A percentile compares a stretch with the other conserved stretches of the same genome.
Conservation (phyloP, 1,284 basidiomycete genomes). For the Boletus chippewaensis region DNA sequence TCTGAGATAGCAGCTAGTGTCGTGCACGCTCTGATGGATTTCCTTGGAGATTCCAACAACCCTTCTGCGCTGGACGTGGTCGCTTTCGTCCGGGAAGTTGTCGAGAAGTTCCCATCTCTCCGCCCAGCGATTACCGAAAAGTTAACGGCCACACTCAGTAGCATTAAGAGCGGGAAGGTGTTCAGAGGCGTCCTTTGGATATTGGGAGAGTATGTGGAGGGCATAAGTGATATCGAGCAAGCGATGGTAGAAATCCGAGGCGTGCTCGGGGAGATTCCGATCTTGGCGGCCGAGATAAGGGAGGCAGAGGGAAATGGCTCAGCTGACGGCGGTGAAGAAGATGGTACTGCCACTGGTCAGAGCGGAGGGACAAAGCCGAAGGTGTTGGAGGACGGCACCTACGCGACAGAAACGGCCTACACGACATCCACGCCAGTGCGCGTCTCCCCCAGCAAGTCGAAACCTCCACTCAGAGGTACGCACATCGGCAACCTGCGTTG, state of each 20-base stretch:
- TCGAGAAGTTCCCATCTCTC: slow-evolving; percentile 94
- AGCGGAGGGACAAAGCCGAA: slow-evolving; percentile 43
- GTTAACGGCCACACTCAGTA: slow-evolving; percentile 76
- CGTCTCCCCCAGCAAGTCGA: slow-evolving; percentile 80
- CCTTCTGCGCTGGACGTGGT: slow-evolving; percentile 95
- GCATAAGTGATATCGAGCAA: slow-evolving; percentile 57
- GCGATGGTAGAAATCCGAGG: slow-evolving; percentile 81
- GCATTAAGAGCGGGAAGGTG: slow-evolving; percentile 97
- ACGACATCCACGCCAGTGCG: slow-evolving; percentile 61
- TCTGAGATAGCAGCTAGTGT: slow-evolving; percentile 97
- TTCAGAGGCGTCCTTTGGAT: slow-evolving; percentile 98
- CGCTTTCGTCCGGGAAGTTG: slow-evolving; percentile 93
- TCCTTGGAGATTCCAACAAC: slow-evolving; percentile 94
- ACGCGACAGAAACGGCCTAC: slow-evolving; percentile 94
- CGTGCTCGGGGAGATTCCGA: slow-evolving; percentile 93
- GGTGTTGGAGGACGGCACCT: slow-evolving; percentile 94
- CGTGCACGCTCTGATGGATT: slow-evolving; percentile 97
- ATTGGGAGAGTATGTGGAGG: slow-evolving; percentile 88
- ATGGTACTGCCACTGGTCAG: slow-evolving; percentile 35
- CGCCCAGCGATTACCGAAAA: slow-evolving; percentile 83
- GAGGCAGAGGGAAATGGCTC: slow-evolving; percentile 53
- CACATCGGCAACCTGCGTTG: not conserved
- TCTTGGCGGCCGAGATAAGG: slow-evolving; percentile 84
- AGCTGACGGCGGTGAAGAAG: slow-evolving; percentile 37
- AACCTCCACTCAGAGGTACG: slow-evolving; percentile 82